phyloP scores from a whole-genome alignment of 345 rosid genomes.

The Viola odorata region DNA sequence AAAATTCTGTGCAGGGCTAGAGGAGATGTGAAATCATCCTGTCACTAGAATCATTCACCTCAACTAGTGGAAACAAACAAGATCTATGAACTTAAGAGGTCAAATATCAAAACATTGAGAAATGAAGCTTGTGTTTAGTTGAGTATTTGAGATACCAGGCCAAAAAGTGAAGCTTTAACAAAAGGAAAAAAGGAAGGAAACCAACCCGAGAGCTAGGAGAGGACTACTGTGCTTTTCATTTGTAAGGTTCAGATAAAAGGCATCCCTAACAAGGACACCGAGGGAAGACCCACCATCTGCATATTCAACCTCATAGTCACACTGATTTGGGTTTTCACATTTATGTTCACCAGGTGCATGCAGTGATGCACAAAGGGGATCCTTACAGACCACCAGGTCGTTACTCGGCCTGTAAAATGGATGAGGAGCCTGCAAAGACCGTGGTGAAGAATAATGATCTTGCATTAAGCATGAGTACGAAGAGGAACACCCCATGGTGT shows the following conservation, averaged over 20 bases:
- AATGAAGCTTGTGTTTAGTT: too few relatives aligned
- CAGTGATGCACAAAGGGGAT: constrained; percentile 75
- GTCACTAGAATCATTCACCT: too few relatives aligned
- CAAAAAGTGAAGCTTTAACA: not conserved
- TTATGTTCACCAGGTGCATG: constrained; percentile 43
- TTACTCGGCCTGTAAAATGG: constrained; percentile 68
- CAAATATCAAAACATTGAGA: too few relatives aligned
- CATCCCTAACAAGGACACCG: constrained; percentile 82
- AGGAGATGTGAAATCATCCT: too few relatives aligned
- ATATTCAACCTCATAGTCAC: constrained; percentile 85
- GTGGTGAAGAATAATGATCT: not conserved
- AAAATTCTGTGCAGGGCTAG: too few relatives aligned
- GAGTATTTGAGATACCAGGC: not conserved
- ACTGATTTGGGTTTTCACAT: constrained; percentile 58
- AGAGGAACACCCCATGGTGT: too few relatives aligned
- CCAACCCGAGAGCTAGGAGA: constrained; percentile 72
- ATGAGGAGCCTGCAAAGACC: constrained; percentile 68
- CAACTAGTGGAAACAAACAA: not conserved
- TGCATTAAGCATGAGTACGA: too few relatives aligned
- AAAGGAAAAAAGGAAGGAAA: constrained; percentile 6
- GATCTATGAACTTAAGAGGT: not conserved
- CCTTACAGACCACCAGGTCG: constrained; percentile 59
- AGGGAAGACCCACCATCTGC: constrained; percentile 93
- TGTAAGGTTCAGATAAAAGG: constrained; percentile 56
- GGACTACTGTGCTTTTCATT: constrained; percentile 48